Evolutionary conservation across 2,329 filamentous ascomycete species (phyloP).

Genomic region (Nigrograna mackinnonii): DNA sequence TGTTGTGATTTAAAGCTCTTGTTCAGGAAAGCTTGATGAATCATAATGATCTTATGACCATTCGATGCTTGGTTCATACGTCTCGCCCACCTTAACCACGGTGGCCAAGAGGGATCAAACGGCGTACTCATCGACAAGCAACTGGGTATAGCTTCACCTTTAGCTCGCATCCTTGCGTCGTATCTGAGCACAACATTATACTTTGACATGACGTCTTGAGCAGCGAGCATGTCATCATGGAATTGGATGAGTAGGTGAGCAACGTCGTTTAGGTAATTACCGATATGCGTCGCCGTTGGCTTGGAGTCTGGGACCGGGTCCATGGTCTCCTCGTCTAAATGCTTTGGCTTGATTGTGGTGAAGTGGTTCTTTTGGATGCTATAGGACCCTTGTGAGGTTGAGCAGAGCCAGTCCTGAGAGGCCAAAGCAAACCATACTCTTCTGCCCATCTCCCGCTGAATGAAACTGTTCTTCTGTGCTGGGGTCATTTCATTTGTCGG

Average conservation of each 20-base stretch:
- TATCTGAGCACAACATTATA: conserved; percentile 47
- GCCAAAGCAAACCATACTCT: conserved; percentile 45
- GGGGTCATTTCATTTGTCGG: conserved; percentile 15
- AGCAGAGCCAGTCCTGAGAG: conserved; percentile 49
- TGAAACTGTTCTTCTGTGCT: conserved; percentile 28
- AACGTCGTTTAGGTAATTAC: conserved; percentile 38
- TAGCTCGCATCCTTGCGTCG: conserved; percentile 43
- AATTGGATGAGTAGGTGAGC: conserved; percentile 42
- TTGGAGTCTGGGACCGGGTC: conserved; percentile 13
- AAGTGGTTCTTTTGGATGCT: conserved; percentile 41
- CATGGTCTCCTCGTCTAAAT: conserved; percentile 43
- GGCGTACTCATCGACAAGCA: conserved; percentile 38
- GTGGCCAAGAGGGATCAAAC: conserved; percentile 42
- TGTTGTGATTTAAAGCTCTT: conserved; percentile 46
- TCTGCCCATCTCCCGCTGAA: conserved; percentile 42
- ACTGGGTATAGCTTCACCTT: conserved; percentile 35
- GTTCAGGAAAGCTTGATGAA: conserved; percentile 47
- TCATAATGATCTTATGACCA: conserved; percentile 52
- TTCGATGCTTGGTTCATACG: conserved; percentile 42
- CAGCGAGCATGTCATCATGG: conserved; percentile 41
- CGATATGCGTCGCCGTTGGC: conserved; percentile 34
- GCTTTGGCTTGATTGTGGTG: conserved; percentile 34
- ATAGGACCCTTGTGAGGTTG: conserved; percentile 45
- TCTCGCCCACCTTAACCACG: conserved; percentile 45
- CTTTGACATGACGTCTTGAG: conserved; percentile 36